Evolutionary conservation across 2,329 filamentous ascomycete species (phyloP).

Genomic region (Ramichloridium luteum): DNA sequence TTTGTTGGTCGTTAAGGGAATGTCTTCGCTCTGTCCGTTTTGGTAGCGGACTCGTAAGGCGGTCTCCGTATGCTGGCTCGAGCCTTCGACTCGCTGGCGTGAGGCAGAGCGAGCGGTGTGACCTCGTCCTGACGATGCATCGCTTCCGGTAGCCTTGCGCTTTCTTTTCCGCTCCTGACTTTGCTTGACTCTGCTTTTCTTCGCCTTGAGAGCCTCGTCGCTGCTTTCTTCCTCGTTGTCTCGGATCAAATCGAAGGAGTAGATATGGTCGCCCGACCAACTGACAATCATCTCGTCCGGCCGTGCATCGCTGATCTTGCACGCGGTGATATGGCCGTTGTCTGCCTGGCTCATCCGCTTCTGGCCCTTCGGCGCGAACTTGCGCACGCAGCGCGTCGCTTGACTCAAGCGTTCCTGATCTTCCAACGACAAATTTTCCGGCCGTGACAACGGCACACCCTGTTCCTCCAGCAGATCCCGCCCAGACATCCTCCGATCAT

Average conservation of each 20-base stretch:
- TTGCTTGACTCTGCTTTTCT: constrained; percentile 10
- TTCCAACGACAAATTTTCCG: constrained; percentile 28
- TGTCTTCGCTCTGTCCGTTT: constrained; percentile 48
- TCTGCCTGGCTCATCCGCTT: constrained; percentile 40
- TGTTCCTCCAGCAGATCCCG: constrained; percentile 44
- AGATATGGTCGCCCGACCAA: constrained; percentile 51
- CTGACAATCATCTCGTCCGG: constrained; percentile 57
- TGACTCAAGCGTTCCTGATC: constrained; percentile 45
- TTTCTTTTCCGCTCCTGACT: constrained; percentile 43
- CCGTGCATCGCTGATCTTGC: constrained; percentile 57
- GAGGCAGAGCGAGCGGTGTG: constrained; percentile 28
- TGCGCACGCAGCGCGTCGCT: constrained; percentile 53
- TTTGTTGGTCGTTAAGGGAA: constrained; percentile 32
- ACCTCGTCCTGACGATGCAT: constrained; percentile 26
- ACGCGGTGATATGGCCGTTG: constrained; percentile 55
- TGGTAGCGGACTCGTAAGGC: constrained; percentile 46
- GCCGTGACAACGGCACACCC: constrained; percentile 35
- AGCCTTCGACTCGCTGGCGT: too few relatives aligned
- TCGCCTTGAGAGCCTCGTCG: constrained; percentile 1
- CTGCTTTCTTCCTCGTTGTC: constrained; percentile 38
- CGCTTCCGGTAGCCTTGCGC: constrained; percentile 35
- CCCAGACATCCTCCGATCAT: constrained; percentile 56
- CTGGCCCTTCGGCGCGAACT: constrained; percentile 52
- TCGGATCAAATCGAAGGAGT: constrained; percentile 50
- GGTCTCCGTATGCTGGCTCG: too few relatives aligned